Conservation (phyloP, 73 alveolate species). For the Tetrahymena malaccensis region DNA sequence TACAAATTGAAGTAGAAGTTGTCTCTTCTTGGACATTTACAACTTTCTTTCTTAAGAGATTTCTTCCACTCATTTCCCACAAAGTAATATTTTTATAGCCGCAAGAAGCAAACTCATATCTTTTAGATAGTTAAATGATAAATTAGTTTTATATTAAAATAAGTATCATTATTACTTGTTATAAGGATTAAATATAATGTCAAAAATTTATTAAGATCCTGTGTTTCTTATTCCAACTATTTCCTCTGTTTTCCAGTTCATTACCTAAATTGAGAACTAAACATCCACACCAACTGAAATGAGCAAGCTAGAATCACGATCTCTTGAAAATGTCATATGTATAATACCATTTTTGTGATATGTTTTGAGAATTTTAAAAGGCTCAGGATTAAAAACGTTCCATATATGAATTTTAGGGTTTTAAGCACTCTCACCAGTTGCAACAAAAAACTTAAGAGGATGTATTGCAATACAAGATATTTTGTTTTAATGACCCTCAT, state of each 20-base stretch:
- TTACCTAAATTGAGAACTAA: constrained; percentile 47
- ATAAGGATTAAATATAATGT: constrained; percentile 69
- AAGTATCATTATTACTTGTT: neutral
- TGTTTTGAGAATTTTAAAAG: constrained; percentile 41
- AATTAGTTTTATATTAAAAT: neutral
- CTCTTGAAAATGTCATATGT: constrained; percentile 10
- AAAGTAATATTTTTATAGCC: constrained; percentile 81
- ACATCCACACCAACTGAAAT: constrained; percentile 33
- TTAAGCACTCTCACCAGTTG: constrained; percentile 86
- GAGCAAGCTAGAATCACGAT: constrained; percentile 27
- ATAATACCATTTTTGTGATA: constrained; percentile 38
- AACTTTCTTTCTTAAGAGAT: constrained; percentile 46
- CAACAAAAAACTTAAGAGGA: constrained; percentile 70
- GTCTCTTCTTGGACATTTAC: constrained; percentile 21
- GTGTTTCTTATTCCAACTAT: constrained; percentile 73
- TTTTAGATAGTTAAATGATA: neutral
- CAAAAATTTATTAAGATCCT: constrained; percentile 76
- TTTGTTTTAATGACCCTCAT: constrained; percentile 82
- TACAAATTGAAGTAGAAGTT: constrained; percentile 14
- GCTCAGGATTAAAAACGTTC: constrained; percentile 84
- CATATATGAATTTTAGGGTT: constrained; percentile 76
- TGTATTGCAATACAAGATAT: constrained; percentile 80
- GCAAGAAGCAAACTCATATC: constrained; percentile 70
- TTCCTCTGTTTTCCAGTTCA: constrained; percentile 64
- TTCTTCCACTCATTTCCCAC: constrained; percentile 79